Conservation (phyloP, 768 basidiomycete genomes). For the Leccinum broughii region DNA sequence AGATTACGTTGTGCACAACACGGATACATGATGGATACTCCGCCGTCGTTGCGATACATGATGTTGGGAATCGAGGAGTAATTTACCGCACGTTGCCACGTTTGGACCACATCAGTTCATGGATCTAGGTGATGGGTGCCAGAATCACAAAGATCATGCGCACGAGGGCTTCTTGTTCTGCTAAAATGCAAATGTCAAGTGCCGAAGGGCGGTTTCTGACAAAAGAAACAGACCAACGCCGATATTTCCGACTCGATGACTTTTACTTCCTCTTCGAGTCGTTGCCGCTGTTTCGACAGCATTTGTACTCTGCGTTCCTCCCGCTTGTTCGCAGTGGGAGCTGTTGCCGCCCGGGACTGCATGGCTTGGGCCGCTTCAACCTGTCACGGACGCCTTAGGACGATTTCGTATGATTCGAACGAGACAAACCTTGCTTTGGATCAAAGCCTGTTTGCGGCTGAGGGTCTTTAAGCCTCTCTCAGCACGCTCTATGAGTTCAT, state of each 20-base stretch:
- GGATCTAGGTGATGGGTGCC: neutral
- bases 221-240: conserved; percentile 42
- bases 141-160: neutral
- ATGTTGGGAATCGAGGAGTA: neutral
- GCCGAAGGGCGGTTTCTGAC: neutral
- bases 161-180: conserved; percentile 21
- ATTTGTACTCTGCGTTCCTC: conserved; percentile 66
- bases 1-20: neutral
- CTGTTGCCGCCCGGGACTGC: conserved; percentile 45
- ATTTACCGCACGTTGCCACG: neutral
- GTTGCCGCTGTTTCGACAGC: conserved; percentile 64
- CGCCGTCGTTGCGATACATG: neutral
- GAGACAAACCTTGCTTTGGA: conserved; percentile 60
- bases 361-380: conserved; percentile 50
- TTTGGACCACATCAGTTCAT: neutral
- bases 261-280: conserved; percentile 62
- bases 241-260: conserved; percentile 63
- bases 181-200: conserved; percentile 18
- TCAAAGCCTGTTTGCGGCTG: conserved; percentile 57
- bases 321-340: conserved; percentile 58
- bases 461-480: conserved; percentile 65
- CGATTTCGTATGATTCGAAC: conserved; percentile 1
- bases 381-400: conserved; percentile 32
- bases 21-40: neutral
- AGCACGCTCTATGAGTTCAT: conserved; percentile 68